These are phyloP conservation scores for Hygrocybe coccinea DNA, from an alignment of 768 basidiomycete genomes.

Conservation along the genomic window DNA sequence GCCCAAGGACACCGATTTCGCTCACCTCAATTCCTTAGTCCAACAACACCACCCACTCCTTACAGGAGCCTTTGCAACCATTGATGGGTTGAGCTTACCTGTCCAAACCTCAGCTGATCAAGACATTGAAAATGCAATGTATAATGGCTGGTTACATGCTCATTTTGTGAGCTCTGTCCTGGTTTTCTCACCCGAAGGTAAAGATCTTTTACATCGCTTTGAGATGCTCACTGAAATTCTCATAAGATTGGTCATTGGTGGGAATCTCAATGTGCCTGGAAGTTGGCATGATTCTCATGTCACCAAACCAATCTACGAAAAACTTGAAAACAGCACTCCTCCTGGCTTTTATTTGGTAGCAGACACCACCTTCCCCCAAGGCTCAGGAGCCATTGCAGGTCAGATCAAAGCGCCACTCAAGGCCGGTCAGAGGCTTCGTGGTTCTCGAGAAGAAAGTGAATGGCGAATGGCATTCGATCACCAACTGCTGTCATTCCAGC, in stretches of 20 bases:
- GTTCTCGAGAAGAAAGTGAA: constrained; percentile 16
- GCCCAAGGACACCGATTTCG: constrained; percentile 28
- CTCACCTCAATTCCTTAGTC: constrained; percentile 24
- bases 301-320: constrained; percentile 37
- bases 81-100: constrained; percentile 37
- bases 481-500: constrained; percentile 40
- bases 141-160: constrained; percentile 39
- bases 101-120: constrained; percentile 33
- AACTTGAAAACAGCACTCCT: constrained; percentile 22
- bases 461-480: constrained; percentile 27
- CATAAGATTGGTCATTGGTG: constrained; percentile 33
- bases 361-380: constrained; percentile 38
- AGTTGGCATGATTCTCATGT: constrained; percentile 42
- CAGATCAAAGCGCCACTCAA: constrained; percentile 39
- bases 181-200: constrained; percentile 25
- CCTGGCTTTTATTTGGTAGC: constrained; percentile 34
- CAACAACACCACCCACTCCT: constrained; percentile 30
- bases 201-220: background rate
- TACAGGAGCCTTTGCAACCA: constrained; percentile 35
- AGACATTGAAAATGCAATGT: constrained; percentile 41
- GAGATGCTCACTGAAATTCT: background rate
- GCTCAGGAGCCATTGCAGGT: constrained; percentile 11
- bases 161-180: constrained; percentile 37
- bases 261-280: constrained; percentile 34
- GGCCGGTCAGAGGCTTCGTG: constrained; percentile 20